Base-by-base conservation (phyloP, 805 yeast species). In the Sugiyamaella valdiviana region DNA sequence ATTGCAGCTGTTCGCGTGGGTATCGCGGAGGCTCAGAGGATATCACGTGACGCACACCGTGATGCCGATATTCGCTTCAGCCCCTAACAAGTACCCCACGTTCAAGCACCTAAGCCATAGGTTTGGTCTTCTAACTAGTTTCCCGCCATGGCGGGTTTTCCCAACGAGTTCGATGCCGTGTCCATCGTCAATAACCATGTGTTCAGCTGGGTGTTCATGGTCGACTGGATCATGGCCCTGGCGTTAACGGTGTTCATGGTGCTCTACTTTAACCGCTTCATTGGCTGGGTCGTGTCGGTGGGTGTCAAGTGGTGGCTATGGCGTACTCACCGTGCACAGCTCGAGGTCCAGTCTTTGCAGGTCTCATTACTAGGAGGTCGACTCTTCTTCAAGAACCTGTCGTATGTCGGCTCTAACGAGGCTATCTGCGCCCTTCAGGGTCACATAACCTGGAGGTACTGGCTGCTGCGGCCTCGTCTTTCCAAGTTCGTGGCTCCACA, bases 371-470 rank as follows among this genome's bases (percentile, higher is more conserved):
- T 93, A 1, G 95, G 89, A 3, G 98, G 98, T 1, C 74, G 95
- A 23, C 48, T 91, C 6, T 79, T 85, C 60, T 79, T 89, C 60
- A 84, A 83, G 55, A 87, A 89, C 63, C 61, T 90, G 16, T 77
- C 85, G 2, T 71, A 86, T 10, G 77, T 85, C 5, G 84, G 88
- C n/a, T 72, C 79, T 43, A 83, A 90, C 65, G 79, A 80, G 52
- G 80, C 95, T 1, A 60, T 87, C 1, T 77, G 87, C 7, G 72
- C 85, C 1, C 74, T 85, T 22, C 81, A 82, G 51, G 84, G 91
- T 1, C 78, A 79, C 57, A 61, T 91, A 22, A 85, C 95, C 0
- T 93, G 98, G 98, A 67, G 95, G 51, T 91, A 88, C 63, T 93
- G 98, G 98, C 69, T 87, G 45, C 67, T 70, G 3, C 55, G 66